Evolutionary conservation across 257 asterid species (phyloP).

Genomic region (Salvia miltiorrhiza): DNA sequence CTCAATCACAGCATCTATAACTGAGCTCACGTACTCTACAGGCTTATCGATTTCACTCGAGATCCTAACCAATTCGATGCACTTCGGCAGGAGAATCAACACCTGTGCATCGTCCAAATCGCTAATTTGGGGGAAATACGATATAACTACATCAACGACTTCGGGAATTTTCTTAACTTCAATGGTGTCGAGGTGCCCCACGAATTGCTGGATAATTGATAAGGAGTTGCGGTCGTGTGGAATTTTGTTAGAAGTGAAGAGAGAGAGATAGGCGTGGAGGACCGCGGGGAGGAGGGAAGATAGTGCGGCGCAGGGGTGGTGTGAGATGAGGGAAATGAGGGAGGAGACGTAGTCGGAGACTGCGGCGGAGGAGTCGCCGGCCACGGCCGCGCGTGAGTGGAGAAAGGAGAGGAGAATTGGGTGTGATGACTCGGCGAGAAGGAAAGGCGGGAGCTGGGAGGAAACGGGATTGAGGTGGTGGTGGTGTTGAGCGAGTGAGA

Average conservation of each 20-base stretch:
- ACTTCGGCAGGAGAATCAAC: slow-evolving; percentile 55
- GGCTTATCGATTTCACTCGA: slow-evolving; percentile 57
- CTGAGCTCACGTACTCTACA: slow-evolving; percentile 43
- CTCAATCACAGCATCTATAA: slow-evolving; percentile 39
- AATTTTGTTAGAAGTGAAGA: slow-evolving; percentile 50
- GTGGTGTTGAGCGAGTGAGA: slow-evolving; percentile 49
- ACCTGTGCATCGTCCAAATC: slow-evolving; percentile 61
- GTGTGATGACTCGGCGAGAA: slow-evolving; percentile 53
- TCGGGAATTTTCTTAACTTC: slow-evolving; percentile 35
- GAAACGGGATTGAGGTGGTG: slow-evolving; percentile 29
- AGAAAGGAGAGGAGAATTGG: slow-evolving; percentile 52
- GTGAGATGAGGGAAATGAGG: slow-evolving; percentile 51
- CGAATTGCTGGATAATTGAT: slow-evolving; percentile 55
- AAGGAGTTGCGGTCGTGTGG: slow-evolving; percentile 60
- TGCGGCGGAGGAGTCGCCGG: slow-evolving; percentile 35
- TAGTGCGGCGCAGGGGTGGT: slow-evolving; percentile 49
- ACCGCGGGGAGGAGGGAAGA: slow-evolving; percentile 51
- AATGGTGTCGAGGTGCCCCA: slow-evolving; percentile 45
- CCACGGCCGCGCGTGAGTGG: slow-evolving; percentile 51
- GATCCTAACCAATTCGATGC: slow-evolving; percentile 49
- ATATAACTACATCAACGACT: slow-evolving; percentile 34
- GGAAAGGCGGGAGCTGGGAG: slow-evolving; percentile 56
- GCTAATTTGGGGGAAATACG: slow-evolving; percentile 42
- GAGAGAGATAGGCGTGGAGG: slow-evolving; percentile 48
- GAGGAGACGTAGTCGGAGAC: slow-evolving; percentile 63